phyloP scores from a whole-genome alignment of 345 rosid species.

The Eutrema yunnanense region DNA sequence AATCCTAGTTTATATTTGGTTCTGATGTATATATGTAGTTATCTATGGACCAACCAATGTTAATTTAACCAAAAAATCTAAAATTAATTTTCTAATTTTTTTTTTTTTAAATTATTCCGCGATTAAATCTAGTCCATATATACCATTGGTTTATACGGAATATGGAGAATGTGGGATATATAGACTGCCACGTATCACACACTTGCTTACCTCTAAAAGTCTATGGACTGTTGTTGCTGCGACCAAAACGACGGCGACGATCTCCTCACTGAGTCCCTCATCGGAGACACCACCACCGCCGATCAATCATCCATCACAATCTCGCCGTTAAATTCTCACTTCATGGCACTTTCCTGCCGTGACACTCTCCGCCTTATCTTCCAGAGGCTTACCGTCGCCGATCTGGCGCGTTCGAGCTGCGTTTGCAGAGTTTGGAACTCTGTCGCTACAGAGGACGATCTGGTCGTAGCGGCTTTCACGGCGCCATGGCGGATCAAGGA shows the following conservation, averaged over 20 bases:
- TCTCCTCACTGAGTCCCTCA: slow-evolving; percentile 9
- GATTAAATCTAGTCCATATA: too few species aligned
- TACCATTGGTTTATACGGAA: too few species aligned
- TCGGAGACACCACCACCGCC: background rate
- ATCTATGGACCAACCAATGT: too few species aligned
- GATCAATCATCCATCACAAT: slow-evolving; percentile 18
- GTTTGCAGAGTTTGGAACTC: slow-evolving; percentile 64
- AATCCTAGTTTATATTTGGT: too few species aligned
- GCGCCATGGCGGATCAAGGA: slow-evolving; percentile 62
- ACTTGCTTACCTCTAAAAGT: background rate
- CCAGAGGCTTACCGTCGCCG: slow-evolving; percentile 46
- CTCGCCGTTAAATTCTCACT: slow-evolving; percentile 52
- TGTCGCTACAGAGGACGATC: slow-evolving; percentile 45
- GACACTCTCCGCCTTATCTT: slow-evolving; percentile 69
- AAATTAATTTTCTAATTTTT: too few species aligned
- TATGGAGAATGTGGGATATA: background rate
- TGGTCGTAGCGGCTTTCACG: slow-evolving; percentile 46
- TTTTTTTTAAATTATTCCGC: too few species aligned
- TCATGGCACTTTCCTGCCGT: slow-evolving; percentile 46
- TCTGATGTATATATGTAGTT: too few species aligned
- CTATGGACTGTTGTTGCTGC: slow-evolving; percentile 54
- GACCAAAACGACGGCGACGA: slow-evolving; percentile 34
- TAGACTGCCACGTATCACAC: background rate
- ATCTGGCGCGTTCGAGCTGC: slow-evolving; percentile 79
- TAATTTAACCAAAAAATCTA: too few species aligned